Evolutionary conservation across 2,329 filamentous ascomycete genomes (phyloP), one percentile per base, ranked within the genome.

Genomic region (Dothideomycetidae sp.): DNA sequence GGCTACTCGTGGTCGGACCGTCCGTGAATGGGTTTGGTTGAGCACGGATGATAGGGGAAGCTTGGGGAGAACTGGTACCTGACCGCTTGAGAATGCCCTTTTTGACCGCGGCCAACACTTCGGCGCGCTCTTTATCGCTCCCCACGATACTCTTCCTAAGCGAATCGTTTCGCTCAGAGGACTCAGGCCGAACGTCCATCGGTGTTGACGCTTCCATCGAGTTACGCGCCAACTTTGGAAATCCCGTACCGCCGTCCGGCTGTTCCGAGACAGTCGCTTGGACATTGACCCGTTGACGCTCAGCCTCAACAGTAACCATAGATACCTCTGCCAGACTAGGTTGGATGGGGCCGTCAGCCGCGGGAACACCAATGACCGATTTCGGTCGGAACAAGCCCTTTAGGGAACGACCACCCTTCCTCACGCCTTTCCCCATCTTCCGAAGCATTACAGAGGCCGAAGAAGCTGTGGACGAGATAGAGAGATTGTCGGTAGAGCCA

Each of bases 351-450:
- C 68, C 64, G 48, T 93, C 85, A 3, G 78, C 73, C 19, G 75
- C 68, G 12, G 82, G 74, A 13, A 79, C 75, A 19, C 84, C 86
- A 49, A 88, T 72, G 11, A 93, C 69, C 1, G 88, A 96, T 58
- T 96, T 98, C 0, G 90, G 88, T 44, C 90, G 72, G 64, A 98
- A 98, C 5, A 98, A 68, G 16, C 90, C 90, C 48, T 92, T 92
- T 37, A 98, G 73, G 15, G 86, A 94, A 33, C 86, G 73, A 12
- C 80, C 81, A 36, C 84, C 79, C 61, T 90, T 92, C 70, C 93
- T 96, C 75, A 96, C 81, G n/a, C 88, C 86, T 46, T 85, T 84
- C 39, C 90, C 90, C 90, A 98, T 98, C 65, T 98, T 98, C 37
- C 90, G 77, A 47, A 98, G 81, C 83, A 92, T 92, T 50, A 92